Conservation (phyloP, 1,284 basidiomycete species). For the Leccinum fallax region DNA sequence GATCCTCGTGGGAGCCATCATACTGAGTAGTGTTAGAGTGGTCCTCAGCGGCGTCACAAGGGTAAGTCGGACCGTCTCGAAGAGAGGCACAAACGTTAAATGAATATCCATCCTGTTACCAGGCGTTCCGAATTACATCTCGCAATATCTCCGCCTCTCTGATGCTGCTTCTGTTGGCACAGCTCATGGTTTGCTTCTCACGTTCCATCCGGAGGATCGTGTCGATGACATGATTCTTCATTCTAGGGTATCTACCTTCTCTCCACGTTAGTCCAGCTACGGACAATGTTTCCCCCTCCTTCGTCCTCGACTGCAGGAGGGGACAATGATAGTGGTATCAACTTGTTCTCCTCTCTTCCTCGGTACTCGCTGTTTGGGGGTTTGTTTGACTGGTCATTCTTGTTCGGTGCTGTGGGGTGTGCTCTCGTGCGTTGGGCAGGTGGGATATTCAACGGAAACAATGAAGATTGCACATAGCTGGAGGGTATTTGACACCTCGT, state of each 20-base stretch:
- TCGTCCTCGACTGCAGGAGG: conserved; percentile 23
- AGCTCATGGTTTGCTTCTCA: conserved; percentile 65
- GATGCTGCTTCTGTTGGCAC: conserved; percentile 72
- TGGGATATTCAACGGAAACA: conserved; percentile 27
- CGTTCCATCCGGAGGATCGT: conserved; percentile 8
- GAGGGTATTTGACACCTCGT: background rate
- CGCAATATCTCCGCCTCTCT: conserved; percentile 68
- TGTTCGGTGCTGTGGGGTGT: conserved; percentile 54
- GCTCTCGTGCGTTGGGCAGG: conserved; percentile 53
- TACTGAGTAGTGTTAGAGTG: conserved; percentile 66
- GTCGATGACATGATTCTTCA: conserved; percentile 1
- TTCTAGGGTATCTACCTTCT: conserved; percentile 74
- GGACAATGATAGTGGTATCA: conserved; percentile 35
- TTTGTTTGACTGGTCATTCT: conserved; percentile 72
- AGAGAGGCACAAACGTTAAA: background rate
- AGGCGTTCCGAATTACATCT: conserved; percentile 67
- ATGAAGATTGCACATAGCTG: conserved; percentile 16
- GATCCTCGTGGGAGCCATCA: conserved; percentile 69
- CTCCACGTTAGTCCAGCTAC: conserved; percentile 75
- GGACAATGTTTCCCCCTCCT: conserved; percentile 68
- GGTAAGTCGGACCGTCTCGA: conserved; percentile 40
- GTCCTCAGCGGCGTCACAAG: conserved; percentile 67
- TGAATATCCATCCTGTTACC: conserved; percentile 2
- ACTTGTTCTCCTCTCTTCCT: conserved; percentile 74
- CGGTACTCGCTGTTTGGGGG: conserved; percentile 72